Conservation (phyloP, 306 rosid genomes). For the Prinsepia uniflora region DNA sequence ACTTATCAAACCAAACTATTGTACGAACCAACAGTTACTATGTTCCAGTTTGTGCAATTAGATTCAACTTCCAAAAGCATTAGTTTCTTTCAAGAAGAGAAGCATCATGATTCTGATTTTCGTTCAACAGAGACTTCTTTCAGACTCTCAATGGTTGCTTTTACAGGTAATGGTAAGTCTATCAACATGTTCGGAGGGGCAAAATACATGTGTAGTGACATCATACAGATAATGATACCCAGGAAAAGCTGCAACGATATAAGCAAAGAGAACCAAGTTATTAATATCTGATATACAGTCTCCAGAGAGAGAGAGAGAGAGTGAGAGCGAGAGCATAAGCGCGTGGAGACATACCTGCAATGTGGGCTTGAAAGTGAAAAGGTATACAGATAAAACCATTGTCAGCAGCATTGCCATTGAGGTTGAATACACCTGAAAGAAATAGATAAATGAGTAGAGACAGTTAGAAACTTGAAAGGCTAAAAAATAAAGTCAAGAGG, state of each 20-base stretch:
- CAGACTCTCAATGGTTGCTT: slow-evolving; percentile 60
- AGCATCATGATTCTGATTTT: slow-evolving; percentile 54
- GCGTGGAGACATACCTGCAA: slow-evolving; percentile 52
- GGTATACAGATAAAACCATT: slow-evolving; percentile 64
- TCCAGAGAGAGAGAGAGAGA: background rate
- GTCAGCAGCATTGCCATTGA: slow-evolving; percentile 98
- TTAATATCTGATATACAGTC: slow-evolving; percentile 1
- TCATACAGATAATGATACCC: slow-evolving; percentile 82
- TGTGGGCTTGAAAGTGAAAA: slow-evolving; percentile 81
- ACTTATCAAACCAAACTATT: background rate
- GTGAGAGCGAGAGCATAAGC: background rate
- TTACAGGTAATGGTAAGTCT: slow-evolving; percentile 56
- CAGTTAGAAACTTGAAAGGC: background rate
- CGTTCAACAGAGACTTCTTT: slow-evolving; percentile 55
- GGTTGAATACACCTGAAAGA: slow-evolving; percentile 74
- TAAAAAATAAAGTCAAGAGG: background rate
- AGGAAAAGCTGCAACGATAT: slow-evolving; percentile 67
- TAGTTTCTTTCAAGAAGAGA: slow-evolving; percentile 1
- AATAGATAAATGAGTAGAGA: slow-evolving; percentile 7
- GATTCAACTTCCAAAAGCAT: slow-evolving; percentile 15
- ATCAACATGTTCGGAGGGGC: slow-evolving; percentile 72
- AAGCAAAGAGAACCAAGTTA: slow-evolving; percentile 13
- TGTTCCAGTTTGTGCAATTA: slow-evolving; percentile 11
- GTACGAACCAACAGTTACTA: background rate
- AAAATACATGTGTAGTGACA: slow-evolving; percentile 95